Conservation (phyloP, 1,284 basidiomycete genomes). For the Tylopilus orsonianus region DNA sequence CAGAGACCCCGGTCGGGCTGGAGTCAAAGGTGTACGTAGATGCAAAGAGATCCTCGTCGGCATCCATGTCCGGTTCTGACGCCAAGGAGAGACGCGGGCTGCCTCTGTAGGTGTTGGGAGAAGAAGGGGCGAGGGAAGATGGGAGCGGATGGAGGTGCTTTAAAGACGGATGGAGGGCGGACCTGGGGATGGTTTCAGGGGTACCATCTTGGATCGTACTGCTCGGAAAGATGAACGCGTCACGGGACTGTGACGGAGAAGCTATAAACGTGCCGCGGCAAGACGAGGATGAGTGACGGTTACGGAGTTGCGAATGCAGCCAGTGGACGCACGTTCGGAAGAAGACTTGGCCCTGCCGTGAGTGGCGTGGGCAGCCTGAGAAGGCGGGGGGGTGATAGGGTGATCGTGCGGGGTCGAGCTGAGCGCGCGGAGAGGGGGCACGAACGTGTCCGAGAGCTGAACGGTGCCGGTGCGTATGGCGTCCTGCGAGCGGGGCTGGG, state of each 20-base stretch:
- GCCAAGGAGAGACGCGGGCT: constrained; percentile 26
- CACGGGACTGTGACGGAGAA: constrained; percentile 26
- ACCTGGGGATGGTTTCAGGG: constrained; percentile 27
- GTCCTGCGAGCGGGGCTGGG: constrained; percentile 50
- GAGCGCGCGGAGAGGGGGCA: constrained; percentile 2
- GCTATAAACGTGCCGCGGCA: constrained; percentile 26
- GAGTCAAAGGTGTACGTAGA: constrained; percentile 38
- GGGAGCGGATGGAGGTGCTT: constrained; percentile 17
- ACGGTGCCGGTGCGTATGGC: constrained; percentile 67
- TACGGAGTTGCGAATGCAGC: constrained; percentile 7
- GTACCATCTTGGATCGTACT: constrained; percentile 27
- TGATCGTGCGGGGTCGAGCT: constrained; percentile 1
- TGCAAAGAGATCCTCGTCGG: constrained; percentile 30
- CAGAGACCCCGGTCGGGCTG: constrained; percentile 9
- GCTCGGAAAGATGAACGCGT: constrained; percentile 43
- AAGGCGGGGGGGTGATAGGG: constrained; percentile 2
- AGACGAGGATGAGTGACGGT: constrained; percentile 8
- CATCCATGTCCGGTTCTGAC: constrained; percentile 30
- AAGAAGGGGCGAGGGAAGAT: constrained; percentile 32
- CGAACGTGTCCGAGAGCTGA: constrained; percentile 50
- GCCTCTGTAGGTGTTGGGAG: constrained; percentile 23
- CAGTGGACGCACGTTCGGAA: constrained; percentile 22
- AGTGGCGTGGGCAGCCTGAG: constrained; percentile 17
- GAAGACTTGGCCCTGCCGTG: constrained; percentile 19
- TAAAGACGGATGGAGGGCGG: constrained; percentile 15